Conservation (phyloP, 2,329 filamentous ascomycete genomes). For the Cytospora leucostoma region DNA sequence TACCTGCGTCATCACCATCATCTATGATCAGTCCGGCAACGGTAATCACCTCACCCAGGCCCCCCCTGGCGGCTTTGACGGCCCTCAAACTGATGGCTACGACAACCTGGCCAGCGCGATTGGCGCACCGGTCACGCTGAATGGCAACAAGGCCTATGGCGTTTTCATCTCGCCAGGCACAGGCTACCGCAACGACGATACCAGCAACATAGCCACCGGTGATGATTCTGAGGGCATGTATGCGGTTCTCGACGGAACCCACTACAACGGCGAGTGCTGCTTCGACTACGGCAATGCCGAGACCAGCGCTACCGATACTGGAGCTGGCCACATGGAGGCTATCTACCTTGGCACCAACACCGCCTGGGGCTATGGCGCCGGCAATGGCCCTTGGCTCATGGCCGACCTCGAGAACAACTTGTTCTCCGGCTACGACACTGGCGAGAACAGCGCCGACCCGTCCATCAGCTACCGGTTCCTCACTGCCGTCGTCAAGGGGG, state of each 20-base stretch:
- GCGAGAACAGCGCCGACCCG: constrained; percentile 53
- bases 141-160: constrained; percentile 63
- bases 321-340: constrained; percentile 68
- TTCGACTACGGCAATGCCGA: constrained; percentile 63
- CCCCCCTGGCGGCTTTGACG: constrained; percentile 56
- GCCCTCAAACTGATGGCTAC: constrained; percentile 57
- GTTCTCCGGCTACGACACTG: constrained; percentile 55
- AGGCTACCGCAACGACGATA: constrained; percentile 62
- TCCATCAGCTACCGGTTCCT: constrained; percentile 57
- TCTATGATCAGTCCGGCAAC: constrained; percentile 66
- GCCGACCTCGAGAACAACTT: constrained; percentile 68
- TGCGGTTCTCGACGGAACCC: constrained; percentile 59
- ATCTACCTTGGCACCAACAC: constrained; percentile 63
- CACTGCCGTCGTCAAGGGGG: constrained; percentile 59
- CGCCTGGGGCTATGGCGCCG: constrained; percentile 57
- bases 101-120: constrained; percentile 62
- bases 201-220: constrained; percentile 53
- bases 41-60: constrained; percentile 66
- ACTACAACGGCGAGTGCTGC: constrained; percentile 59
- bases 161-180: constrained; percentile 63
- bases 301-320: constrained; percentile 53
- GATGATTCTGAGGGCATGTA: constrained; percentile 63
- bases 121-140: constrained; percentile 62
- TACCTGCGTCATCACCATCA: constrained; percentile 63
- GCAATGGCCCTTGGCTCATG: constrained; percentile 67